Evolutionary conservation across 163 green algal genomes (phyloP).

Genomic region (Volvox carteri): DNA sequence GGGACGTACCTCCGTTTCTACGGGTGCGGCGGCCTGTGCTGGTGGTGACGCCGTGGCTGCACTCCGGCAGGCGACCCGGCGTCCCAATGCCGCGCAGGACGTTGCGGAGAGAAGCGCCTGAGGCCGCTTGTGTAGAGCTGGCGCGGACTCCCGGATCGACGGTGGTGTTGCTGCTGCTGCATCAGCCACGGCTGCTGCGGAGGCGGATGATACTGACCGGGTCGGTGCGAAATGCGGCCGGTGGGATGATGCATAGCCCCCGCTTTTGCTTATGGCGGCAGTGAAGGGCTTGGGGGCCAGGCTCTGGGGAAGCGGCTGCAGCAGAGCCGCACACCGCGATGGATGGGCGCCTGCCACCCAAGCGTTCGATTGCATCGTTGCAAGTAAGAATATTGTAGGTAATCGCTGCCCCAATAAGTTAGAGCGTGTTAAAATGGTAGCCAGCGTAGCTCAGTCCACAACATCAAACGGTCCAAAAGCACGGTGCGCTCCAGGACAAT

Average conservation of each 20-base stretch:
- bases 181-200: not conserved
- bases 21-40: not conserved
- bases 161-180: not conserved
- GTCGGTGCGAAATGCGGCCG: too few relatives aligned
- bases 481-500: not conserved
- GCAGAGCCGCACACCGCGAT: not conserved
- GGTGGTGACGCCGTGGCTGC: conserved; percentile 11
- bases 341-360: not conserved
- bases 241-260: too few relatives aligned
- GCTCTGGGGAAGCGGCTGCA: conserved; percentile 1
- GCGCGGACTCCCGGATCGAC: not conserved
- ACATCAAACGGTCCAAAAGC: not conserved
- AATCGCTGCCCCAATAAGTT: not conserved
- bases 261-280: too few relatives aligned
- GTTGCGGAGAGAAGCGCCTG: not conserved
- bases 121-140: not conserved
- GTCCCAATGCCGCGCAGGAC: not conserved
- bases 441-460: conserved; percentile 12
- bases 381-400: not conserved
- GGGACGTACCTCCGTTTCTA: not conserved
- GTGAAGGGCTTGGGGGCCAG: conserved; percentile 39
- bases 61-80: not conserved
- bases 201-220: too few relatives aligned
- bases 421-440: not conserved
- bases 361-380: conserved; percentile 4